Percentiles rank a stretch among this genome's conserved stretches.
Evolutionary conservation across 768 basidiomycete species (phyloP).

Genomic region (Phylloporus arenicola): DNA sequence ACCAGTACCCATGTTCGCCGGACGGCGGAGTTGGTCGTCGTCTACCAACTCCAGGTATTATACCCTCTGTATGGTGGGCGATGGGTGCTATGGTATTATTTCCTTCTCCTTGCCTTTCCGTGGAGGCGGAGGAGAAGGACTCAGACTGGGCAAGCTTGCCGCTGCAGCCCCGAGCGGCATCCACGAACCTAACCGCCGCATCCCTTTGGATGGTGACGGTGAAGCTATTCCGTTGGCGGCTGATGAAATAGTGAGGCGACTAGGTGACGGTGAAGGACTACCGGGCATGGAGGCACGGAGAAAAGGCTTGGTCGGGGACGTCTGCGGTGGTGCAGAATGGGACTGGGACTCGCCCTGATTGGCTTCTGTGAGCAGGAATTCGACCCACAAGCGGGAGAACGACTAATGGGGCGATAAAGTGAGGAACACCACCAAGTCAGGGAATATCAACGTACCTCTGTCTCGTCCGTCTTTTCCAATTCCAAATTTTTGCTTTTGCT

Average conservation of each 20-base stretch:
- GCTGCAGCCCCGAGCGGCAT: slow-evolving; percentile 28
- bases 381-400: slow-evolving; percentile 96
- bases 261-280: slow-evolving; percentile 28
- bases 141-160: slow-evolving; percentile 38
- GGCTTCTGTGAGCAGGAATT: slow-evolving; percentile 94
- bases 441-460: slow-evolving; percentile 50
- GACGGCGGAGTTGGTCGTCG: neutral
- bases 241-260: slow-evolving; percentile 7
- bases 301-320: slow-evolving; percentile 18
- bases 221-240: slow-evolving; percentile 6
- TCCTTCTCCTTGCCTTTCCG: slow-evolving; percentile 47
- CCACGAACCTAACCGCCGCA: slow-evolving; percentile 37
- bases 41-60: slow-evolving; percentile 1
- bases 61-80: neutral
- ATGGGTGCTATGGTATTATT: slow-evolving; percentile 9
- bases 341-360: slow-evolving; percentile 33
- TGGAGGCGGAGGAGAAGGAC: slow-evolving; percentile 32
- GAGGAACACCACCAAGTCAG: neutral
- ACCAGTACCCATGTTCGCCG: slow-evolving; percentile 5
- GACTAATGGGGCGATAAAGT: slow-evolving; percentile 47
- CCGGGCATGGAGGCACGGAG: slow-evolving; percentile 36
- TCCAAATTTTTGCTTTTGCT: slow-evolving; percentile 42
- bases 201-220: slow-evolving; percentile 26
- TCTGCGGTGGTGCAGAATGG: slow-evolving; percentile 14
- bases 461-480: slow-evolving; percentile 76